These are phyloP conservation scores for Lycium ferocissimum DNA, from an alignment of 257 asterid species.

Conservation along the genomic window DNA sequence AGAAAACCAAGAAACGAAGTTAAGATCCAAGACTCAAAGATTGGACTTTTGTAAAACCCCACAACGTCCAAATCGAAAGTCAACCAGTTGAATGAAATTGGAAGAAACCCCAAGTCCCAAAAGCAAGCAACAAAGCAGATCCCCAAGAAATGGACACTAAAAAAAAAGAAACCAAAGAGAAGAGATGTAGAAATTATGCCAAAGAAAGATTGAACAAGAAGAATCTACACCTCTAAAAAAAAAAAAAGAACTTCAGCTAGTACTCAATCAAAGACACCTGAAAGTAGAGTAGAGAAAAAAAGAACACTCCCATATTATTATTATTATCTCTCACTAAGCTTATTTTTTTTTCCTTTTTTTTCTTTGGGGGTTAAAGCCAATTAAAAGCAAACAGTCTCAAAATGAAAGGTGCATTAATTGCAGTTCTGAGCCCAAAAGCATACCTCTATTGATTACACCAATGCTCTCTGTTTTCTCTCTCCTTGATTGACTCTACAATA, in stretches of 20 bases:
- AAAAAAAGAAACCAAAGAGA: conserved; percentile 32
- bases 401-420: conserved; percentile 76
- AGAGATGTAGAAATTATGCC: conserved; percentile 32
- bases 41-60: conserved; percentile 45
- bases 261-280: conserved; percentile 45
- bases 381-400: conserved; percentile 56
- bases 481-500: conserved; percentile 49
- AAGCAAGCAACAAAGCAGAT: conserved; percentile 49
- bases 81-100: conserved; percentile 30
- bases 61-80: conserved; percentile 33
- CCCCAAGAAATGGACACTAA: conserved; percentile 45
- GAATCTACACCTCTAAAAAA: conserved; percentile 33
- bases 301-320: background rate
- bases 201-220: conserved; percentile 26
- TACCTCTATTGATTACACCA: conserved; percentile 51
- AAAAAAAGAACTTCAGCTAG: conserved; percentile 30
- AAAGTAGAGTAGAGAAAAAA: conserved; percentile 34
- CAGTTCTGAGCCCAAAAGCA: conserved; percentile 61
- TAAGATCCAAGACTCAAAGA: conserved; percentile 45
- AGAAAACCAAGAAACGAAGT: conserved; percentile 31
- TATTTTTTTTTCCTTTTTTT: conserved; percentile 33
- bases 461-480: conserved; percentile 34
- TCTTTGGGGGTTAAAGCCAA: conserved; percentile 42
- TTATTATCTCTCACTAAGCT: conserved; percentile 26
- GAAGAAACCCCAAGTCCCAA: conserved; percentile 26